Evolutionary conservation across 768 basidiomycete species (phyloP), one percentile per base, ranked within the genome.

Genomic region (Collybia nuda): DNA sequence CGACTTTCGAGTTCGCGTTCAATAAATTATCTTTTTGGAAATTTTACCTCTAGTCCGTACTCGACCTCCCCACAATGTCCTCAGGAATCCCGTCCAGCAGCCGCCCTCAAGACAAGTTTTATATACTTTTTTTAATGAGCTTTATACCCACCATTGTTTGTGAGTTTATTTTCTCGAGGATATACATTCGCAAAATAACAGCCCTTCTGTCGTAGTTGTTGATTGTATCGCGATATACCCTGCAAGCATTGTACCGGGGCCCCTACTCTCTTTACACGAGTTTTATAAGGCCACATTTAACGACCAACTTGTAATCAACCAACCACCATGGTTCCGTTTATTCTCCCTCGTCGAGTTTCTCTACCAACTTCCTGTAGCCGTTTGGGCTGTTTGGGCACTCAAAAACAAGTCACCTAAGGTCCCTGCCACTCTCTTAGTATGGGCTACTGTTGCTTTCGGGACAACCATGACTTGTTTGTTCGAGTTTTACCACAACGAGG

Each of bases 321-420:
- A 57, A 37, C 58, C 61, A 29, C 42, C 54, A 18, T 62, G 61
- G 61, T 62, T 62, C 35, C 61, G 53, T 40, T 45, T 58, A 6
- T 62, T 62, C 37, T 52, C 54, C 40, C 55, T 60, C 23, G 46
- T 47, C 42, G 61, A 62, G 28, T 38, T 51, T 21, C 18, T 62
- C 40, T 62, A 60, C 17, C 56, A 62, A 28, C 55, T 62, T 14
- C 61, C 61, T 29, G 47, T 60, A 18, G 56, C 58, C 8, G 47
- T 28, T 23, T 62, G 61, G 61, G 51, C 47, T 17, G 51, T 56
- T 14, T 62, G 56, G 55, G 61, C 61, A 8, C 47, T 62, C 18
- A 44, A 51, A 15, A 50, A 52, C 22, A 56, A 58, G 24, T 60
- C 58, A 3, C 55, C 51, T 37, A 57, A 55, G 36, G 61, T 49